A percentile compares a stretch with the other conserved stretches of the same genome.
Conservation (phyloP, 2,329 filamentous ascomycete species). For the Trichoderma pleuroti region DNA sequence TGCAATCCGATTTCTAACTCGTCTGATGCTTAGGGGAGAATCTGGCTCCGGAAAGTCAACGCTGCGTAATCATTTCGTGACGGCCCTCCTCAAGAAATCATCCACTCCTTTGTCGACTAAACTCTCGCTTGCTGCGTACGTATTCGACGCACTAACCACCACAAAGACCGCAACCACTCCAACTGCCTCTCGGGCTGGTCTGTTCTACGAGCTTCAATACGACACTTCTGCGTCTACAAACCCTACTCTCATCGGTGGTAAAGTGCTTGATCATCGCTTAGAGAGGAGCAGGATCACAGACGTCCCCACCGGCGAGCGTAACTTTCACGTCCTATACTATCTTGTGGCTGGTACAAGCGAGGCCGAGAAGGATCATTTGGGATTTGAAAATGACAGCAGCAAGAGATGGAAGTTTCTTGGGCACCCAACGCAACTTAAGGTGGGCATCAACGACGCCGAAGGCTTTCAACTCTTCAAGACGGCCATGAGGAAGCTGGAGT, state of each 20-base stretch:
- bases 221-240: constrained; percentile 82
- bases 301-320: constrained; percentile 92
- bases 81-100: constrained; percentile 81
- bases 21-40: constrained; percentile 67
- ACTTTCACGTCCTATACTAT: constrained; percentile 96
- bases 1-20: not conserved
- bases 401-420: constrained; percentile 96
- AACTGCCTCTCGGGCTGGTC: constrained; percentile 89
- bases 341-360: constrained; percentile 86
- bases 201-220: constrained; percentile 96
- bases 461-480: constrained; percentile 98
- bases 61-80: constrained; percentile 81
- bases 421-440: constrained; percentile 93
- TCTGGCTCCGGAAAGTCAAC: constrained; percentile 96
- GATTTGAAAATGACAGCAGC: constrained; percentile 55
- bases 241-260: constrained; percentile 87
- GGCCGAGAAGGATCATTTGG: constrained; percentile 84
- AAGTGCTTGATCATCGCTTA: constrained; percentile 87
- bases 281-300: constrained; percentile 88
- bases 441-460: constrained; percentile 92
- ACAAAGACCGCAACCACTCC: constrained; percentile 96
- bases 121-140: constrained; percentile 86
- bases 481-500: constrained; percentile 88
- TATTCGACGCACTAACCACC: constrained; percentile 94
- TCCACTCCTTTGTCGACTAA: constrained; percentile 92